phyloP scores from a whole-genome alignment of 352 stramenopile species.

The Pythium insidiosum region DNA sequence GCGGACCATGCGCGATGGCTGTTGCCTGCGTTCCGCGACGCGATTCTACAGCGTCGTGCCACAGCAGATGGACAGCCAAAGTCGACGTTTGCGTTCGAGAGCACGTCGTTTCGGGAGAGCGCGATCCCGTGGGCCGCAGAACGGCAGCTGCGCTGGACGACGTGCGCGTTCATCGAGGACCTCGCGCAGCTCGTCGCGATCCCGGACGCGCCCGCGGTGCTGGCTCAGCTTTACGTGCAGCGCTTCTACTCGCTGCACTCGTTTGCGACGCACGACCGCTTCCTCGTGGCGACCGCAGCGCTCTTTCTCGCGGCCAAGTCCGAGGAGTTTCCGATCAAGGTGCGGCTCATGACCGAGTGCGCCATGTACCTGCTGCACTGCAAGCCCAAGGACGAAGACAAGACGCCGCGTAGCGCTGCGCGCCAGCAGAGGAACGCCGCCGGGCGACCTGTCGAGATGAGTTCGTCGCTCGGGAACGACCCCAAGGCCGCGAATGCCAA shows the following conservation, averaged over 20 bases:
- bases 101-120: slow-evolving; percentile 33
- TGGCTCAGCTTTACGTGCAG: slow-evolving; percentile 65
- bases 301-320: slow-evolving; percentile 73
- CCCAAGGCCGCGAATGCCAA: slow-evolving; percentile 44
- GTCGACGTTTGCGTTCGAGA: slow-evolving; percentile 20
- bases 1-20: slow-evolving; percentile 9
- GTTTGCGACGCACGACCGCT: slow-evolving; percentile 71
- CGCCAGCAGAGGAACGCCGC: slow-evolving; percentile 19
- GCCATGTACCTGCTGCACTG: slow-evolving; percentile 46
- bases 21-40: slow-evolving; percentile 2
- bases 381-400: slow-evolving; percentile 1
- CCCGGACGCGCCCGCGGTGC: slow-evolving; percentile 37
- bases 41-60: slow-evolving; percentile 3
- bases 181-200: slow-evolving; percentile 53
- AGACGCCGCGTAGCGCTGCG: slow-evolving; percentile 16
- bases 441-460: slow-evolving; percentile 40
- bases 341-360: slow-evolving; percentile 69
- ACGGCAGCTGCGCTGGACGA: slow-evolving; percentile 52
- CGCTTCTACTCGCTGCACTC: slow-evolving; percentile 76
- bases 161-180: slow-evolving; percentile 61
- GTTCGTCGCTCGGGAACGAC: slow-evolving; percentile 37
- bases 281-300: slow-evolving; percentile 61
- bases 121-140: slow-evolving; percentile 45
- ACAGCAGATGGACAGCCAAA: neutral
- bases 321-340: slow-evolving; percentile 74